phyloP scores from a whole-genome alignment of 2,329 filamentous ascomycete genomes.

The Verticillium dahliae region DNA sequence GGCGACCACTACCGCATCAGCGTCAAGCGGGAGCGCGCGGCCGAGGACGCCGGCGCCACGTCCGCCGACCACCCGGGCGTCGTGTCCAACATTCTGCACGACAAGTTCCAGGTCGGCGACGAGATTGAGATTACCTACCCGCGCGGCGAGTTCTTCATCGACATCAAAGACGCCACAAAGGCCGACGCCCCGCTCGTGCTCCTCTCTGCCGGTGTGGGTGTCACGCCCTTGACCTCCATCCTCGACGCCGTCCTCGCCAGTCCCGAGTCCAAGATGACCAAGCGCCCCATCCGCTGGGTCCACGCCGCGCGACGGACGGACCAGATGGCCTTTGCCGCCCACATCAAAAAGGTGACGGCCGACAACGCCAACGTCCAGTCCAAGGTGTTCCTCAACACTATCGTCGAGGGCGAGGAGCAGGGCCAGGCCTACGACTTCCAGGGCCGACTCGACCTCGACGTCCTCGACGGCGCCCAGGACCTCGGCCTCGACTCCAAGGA shows the following conservation, averaged over 20 bases:
- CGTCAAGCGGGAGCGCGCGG: constrained; percentile 55
- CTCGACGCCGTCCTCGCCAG: constrained; percentile 43
- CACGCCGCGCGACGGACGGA: constrained; percentile 49
- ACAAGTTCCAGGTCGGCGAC: constrained; percentile 40
- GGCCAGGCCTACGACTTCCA: constrained; percentile 54
- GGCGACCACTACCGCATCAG: constrained; percentile 63
- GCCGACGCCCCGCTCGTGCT: constrained; percentile 51
- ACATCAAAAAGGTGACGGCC: constrained; percentile 36
- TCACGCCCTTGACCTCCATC: constrained; percentile 61
- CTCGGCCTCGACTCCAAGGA: constrained; percentile 47
- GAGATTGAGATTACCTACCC: constrained; percentile 49
- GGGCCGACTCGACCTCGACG: constrained; percentile 52
- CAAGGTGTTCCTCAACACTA: constrained; percentile 52
- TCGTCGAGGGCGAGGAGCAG: constrained; percentile 32
- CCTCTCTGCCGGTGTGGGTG: constrained; percentile 61
- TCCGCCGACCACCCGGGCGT: constrained; percentile 29
- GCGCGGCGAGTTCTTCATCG: constrained; percentile 56
- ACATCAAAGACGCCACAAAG: constrained; percentile 33
- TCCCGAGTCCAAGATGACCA: constrained; percentile 15
- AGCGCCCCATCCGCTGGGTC: constrained; percentile 53
- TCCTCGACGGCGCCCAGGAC: constrained; percentile 41
- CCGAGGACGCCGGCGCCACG: constrained; percentile 21
- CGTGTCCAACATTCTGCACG: constrained; percentile 47
- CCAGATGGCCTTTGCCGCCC: constrained; percentile 47
- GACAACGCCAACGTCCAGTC: constrained; percentile 40